Conservation (phyloP, 2,329 filamentous ascomycete species). For the Karstenula rhodostoma region DNA sequence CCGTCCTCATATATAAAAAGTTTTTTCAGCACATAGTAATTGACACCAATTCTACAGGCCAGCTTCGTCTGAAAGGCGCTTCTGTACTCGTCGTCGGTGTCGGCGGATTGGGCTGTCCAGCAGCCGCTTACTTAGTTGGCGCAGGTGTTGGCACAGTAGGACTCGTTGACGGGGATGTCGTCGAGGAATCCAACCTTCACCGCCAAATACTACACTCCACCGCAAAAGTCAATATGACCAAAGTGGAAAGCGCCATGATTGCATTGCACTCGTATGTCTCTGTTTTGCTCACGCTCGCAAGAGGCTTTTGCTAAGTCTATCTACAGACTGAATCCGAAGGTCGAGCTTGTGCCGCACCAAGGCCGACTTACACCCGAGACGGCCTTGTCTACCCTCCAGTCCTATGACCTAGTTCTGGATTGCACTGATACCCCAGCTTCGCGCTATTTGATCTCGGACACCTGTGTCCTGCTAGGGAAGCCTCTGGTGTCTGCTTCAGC, state of each 20-base stretch:
- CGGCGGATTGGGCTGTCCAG: constrained; percentile 90
- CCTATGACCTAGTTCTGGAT: constrained; percentile 87
- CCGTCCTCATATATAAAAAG: background rate
- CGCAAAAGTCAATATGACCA: constrained; percentile 73
- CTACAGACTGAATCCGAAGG: constrained; percentile 73
- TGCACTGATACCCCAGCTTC: constrained; percentile 94
- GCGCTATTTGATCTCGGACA: constrained; percentile 91
- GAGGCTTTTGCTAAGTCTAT: constrained; percentile 19
- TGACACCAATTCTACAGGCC: constrained; percentile 63
- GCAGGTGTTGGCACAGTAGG: constrained; percentile 86
- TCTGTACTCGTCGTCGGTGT: constrained; percentile 84
- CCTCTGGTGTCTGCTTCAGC: constrained; percentile 90
- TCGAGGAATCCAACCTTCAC: constrained; percentile 91
- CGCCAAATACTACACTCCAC: constrained; percentile 86
- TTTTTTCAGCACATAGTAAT: background rate
- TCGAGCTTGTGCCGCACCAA: constrained; percentile 69
- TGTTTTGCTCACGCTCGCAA: background rate
- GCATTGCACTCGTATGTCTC: constrained; percentile 54
- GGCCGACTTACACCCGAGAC: constrained; percentile 73
- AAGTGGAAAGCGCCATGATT: constrained; percentile 75
- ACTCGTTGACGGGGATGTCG: constrained; percentile 84
- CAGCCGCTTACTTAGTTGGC: constrained; percentile 89
- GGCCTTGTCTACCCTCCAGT: constrained; percentile 69
- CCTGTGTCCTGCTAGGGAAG: constrained; percentile 80
- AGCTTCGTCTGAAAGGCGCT: constrained; percentile 74